A percentile compares a stretch with the other conserved stretches of the same genome.
These are phyloP conservation scores for Verticillium alfalfae DNA, from an alignment of 2,329 filamentous ascomycete genomes.

Conservation along the genomic window DNA sequence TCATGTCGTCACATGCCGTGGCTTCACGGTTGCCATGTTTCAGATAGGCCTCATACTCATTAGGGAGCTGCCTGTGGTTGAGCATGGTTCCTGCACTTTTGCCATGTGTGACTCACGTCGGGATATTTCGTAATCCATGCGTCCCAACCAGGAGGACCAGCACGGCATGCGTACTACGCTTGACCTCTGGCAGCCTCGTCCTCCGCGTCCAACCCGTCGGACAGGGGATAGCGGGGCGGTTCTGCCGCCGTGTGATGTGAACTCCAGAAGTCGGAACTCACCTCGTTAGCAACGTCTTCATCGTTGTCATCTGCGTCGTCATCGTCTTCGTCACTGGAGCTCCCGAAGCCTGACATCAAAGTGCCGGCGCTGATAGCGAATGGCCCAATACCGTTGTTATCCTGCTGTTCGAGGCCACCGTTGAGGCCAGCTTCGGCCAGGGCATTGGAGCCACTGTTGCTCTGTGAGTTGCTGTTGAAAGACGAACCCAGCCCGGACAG, in stretches of 20 bases:
- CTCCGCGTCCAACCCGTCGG: background rate
- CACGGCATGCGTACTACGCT: slow-evolving; percentile 9
- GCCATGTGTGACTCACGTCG: background rate
- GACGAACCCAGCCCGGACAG: slow-evolving; percentile 31
- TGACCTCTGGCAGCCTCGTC: background rate
- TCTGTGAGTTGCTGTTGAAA: slow-evolving; percentile 22
- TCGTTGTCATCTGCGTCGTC: slow-evolving; percentile 87
- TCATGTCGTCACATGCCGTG: background rate
- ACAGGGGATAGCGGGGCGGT: background rate
- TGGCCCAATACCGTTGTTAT: slow-evolving; percentile 59
- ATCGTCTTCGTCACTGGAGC: slow-evolving; percentile 92
- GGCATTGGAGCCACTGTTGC: slow-evolving; percentile 9
- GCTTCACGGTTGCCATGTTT: background rate
- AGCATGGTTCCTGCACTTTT: background rate
- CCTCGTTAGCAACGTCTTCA: slow-evolving; percentile 66
- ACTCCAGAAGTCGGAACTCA: slow-evolving; percentile 30
- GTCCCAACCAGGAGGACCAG: background rate
- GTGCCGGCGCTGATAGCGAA: slow-evolving; percentile 71
- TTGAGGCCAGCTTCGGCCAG: slow-evolving; percentile 12
- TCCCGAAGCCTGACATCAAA: slow-evolving; percentile 85
- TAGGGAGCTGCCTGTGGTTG: background rate
- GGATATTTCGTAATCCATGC: background rate
- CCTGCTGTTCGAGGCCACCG: slow-evolving; percentile 56
- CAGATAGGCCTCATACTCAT: background rate
- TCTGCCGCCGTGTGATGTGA: background rate